phyloP scores from a whole-genome alignment of 805 yeast species.

The Tetrapisispora fleetii region DNA sequence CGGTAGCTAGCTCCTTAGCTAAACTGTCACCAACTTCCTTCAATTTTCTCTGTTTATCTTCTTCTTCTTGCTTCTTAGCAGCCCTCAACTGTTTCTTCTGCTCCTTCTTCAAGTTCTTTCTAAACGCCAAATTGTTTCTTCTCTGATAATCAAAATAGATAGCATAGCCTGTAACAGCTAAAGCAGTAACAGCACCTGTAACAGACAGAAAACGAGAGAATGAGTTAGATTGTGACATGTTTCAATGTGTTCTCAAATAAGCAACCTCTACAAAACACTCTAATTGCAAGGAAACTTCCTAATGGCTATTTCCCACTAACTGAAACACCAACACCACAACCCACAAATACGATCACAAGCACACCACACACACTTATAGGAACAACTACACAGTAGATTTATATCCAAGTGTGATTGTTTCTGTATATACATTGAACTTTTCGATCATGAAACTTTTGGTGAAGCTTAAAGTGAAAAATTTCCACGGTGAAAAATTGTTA shows the following conservation, averaged over 20 bases:
- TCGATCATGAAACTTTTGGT: not conserved
- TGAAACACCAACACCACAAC: too few species aligned
- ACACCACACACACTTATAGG: too few species aligned
- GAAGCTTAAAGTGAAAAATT: not conserved
- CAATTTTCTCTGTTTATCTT: constrained; percentile 47
- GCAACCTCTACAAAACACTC: too few species aligned
- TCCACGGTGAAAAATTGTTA: too few species aligned
- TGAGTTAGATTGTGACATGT: constrained; percentile 16
- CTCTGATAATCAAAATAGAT: constrained; percentile 86
- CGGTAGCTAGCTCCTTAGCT: constrained; percentile 49
- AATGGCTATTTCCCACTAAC: too few species aligned
- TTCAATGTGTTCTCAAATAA: not conserved
- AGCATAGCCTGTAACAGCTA: constrained; percentile 61
- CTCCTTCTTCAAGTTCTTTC: constrained; percentile 43
- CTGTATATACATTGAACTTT: too few species aligned
- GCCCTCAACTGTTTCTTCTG: constrained; percentile 44
- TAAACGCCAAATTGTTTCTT: constrained; percentile 72
- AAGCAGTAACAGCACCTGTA: constrained; percentile 37
- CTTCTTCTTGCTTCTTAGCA: constrained; percentile 34
- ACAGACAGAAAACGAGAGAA: constrained; percentile 21
- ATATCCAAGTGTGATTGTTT: too few species aligned
- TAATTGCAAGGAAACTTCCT: too few species aligned
- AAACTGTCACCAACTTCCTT: constrained; percentile 53
- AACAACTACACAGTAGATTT: too few species aligned
- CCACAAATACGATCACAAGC: too few species aligned